Base-by-base conservation (phyloP, 306 rosid genomes). In the Quercus bicolor region DNA sequence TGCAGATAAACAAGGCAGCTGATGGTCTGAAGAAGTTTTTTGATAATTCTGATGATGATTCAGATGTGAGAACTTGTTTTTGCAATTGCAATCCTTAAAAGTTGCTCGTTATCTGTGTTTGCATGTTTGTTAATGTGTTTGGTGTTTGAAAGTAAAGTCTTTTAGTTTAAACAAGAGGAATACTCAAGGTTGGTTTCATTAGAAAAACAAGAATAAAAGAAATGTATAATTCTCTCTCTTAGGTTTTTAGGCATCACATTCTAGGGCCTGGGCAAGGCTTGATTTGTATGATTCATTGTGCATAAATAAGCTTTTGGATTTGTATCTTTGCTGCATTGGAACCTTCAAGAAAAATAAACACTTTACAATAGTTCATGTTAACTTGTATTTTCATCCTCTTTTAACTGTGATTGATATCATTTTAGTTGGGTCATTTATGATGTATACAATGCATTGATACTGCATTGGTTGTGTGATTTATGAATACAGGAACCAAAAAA, bases 1-100 rank as follows among this genome's bases (percentile, higher is more conserved):
- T 56, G 18, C 82, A 88, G 91, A 88, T 90, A 76, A 84, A 85
- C 80, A 81, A 60, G 86, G 88, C 81, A 83, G 77, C 86, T 48
- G 91, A 86, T 33, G 90, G 84, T 54, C 68, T 90, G 90, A 90
- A 73, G 86, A 90, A 78, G 84, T 90, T 72, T 90, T 0, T 0
- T 2, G 90, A 20, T 88, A 88, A 79, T 84, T 90, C 75, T 73
- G 92, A 90, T 81, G 90, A 88, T 75, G 92, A 90, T 75, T 73
- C 88, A 0, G 85, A 90, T 91, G 94, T 90, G 60, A 81, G 94
- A 23, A 77, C 77, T 66, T 69, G 56, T 10, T 51, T 75, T 54
- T 74, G 51, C 72, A 14, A 21, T 77, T 73, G 61, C 66, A 19
- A 51, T 75, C 33, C 66, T 74, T 80, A 29, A 83, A 60, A 70